Percentiles rank a stretch among this genome's conserved stretches.
phyloP scores from a whole-genome alignment of 2,329 filamentous ascomycete genomes.

The Thyridium curvatum region DNA sequence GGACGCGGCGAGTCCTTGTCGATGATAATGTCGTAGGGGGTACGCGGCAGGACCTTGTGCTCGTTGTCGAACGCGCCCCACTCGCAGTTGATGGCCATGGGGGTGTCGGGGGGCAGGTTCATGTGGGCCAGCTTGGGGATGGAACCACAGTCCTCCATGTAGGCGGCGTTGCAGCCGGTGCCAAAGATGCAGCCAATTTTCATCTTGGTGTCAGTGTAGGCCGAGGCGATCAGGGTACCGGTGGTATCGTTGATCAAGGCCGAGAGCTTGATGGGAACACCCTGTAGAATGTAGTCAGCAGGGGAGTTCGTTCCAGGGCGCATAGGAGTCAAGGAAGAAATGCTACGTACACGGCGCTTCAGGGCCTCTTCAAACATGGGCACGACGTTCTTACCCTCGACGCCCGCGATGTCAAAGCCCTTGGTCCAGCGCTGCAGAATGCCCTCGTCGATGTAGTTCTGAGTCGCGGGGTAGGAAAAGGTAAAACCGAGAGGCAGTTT shows the following conservation, averaged over 20 bases:
- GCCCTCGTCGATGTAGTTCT: conserved; percentile 89
- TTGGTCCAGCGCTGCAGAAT: conserved; percentile 95
- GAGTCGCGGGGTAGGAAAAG: conserved; percentile 91
- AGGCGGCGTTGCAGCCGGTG: conserved; percentile 95
- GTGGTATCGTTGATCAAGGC: conserved; percentile 98
- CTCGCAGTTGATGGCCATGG: conserved; percentile 96
- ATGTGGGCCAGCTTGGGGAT: conserved; percentile 92
- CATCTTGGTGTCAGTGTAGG: conserved; percentile 91
- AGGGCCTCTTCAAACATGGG: conserved; percentile 80
- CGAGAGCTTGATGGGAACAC: conserved; percentile 84
- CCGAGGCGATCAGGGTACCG: conserved; percentile 90
- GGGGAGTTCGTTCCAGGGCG: not conserved
- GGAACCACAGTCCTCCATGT: conserved; percentile 88
- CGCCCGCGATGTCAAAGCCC: conserved; percentile 88
- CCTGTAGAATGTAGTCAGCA: conserved; percentile 38
- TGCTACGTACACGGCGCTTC: not conserved
- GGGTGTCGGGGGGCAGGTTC: conserved; percentile 76
- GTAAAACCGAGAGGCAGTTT: conserved; percentile 84
- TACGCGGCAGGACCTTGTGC: conserved; percentile 78
- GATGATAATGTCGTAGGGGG: conserved; percentile 78
- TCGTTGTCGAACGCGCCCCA: conserved; percentile 97
- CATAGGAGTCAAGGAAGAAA: not conserved
- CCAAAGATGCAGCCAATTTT: conserved; percentile 97
- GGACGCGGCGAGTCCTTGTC: conserved; percentile 89
- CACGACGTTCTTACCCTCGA: conserved; percentile 86